Base-by-base conservation (phyloP, 441 rosid genomes). In the Viola pubescens region DNA sequence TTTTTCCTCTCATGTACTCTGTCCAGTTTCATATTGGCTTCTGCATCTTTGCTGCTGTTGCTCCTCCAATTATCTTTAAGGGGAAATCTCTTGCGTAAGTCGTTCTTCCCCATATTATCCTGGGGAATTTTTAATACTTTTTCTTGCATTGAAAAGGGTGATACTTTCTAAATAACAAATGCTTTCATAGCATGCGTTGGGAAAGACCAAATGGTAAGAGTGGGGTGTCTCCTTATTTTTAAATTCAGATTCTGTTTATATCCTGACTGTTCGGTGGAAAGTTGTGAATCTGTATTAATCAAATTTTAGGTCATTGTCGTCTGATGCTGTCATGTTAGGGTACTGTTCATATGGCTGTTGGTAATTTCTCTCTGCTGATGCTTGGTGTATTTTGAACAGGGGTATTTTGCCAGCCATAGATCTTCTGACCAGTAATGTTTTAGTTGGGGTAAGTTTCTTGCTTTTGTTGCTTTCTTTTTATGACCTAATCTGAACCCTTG, bases 1-100 rank as follows among this genome's bases (percentile, higher is more conserved):
- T 64, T 61, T 52, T 59, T 62, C 52, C 19, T 56, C 16, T 52
- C 50, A 14, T 65, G 69, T 66, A 67, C 53, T 56, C 42, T 48
- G 48, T 73, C 72, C 89, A 94, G 99, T 3, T 94, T 49, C 99
- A 94, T 67, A 78, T 94, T 61, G 97, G 80, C 54, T 94, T 94
- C 71, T 84, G 90, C 67, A 66, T 87, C 72, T 82, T 91, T 70
- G 91, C 98, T 71, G 76, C 91, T 7, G 83, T 94, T 60, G 99
- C 98, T 74, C 97, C 98, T 66, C 98, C 99, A 52, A 58, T 94
- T 62, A 81, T 91, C 76, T 94, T 94, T 81, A 84, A 85, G 80
- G 99, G 99, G 61, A 91, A 89, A 61, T 91, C 99, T 50, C 91
- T 94, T 61, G 76, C 97, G 99, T 94, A 86, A 82, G 80, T 75